A percentile compares a stretch with the other conserved stretches of the same genome.
These are phyloP conservation scores for Microdochium bolleyi DNA, from an alignment of 2,329 filamentous ascomycete species.

Conservation along the genomic window DNA sequence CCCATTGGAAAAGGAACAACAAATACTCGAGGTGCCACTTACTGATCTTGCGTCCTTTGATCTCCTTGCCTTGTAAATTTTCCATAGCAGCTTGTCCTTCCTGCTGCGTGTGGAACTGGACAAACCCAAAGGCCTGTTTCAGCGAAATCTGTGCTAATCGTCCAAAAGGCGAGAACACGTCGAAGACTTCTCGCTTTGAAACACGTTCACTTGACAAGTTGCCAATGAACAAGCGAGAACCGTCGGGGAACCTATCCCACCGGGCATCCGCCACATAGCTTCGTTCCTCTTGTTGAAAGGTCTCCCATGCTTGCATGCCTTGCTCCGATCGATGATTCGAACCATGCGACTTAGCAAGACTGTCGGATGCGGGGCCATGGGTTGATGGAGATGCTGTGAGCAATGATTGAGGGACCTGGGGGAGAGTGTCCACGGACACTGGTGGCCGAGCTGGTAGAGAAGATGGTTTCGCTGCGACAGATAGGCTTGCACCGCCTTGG, in stretches of 20 bases:
- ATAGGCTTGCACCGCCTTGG: conserved; percentile 8
- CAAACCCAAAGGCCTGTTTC: conserved; percentile 94
- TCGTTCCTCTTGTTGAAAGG: conserved; percentile 65
- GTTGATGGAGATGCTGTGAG: conserved; percentile 10
- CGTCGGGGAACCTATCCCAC: conserved; percentile 74
- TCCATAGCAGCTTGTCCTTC: conserved; percentile 71
- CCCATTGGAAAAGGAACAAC: background rate
- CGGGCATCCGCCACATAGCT: conserved; percentile 69
- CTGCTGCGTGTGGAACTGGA: conserved; percentile 75
- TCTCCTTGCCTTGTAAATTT: conserved; percentile 69
- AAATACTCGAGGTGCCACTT: conserved; percentile 31
- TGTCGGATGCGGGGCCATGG: conserved; percentile 18
- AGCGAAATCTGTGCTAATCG: conserved; percentile 90
- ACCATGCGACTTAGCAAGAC: conserved; percentile 10
- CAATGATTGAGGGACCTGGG: conserved; percentile 23
- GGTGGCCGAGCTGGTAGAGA: conserved; percentile 41
- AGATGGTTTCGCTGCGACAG: conserved; percentile 20
- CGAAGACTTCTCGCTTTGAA: conserved; percentile 88
- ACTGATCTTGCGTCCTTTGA: conserved; percentile 92
- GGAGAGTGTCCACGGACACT: conserved; percentile 21
- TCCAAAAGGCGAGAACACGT: conserved; percentile 80
- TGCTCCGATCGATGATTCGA: conserved; percentile 4
- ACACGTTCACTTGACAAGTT: conserved; percentile 91
- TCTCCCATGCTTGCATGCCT: conserved; percentile 52
- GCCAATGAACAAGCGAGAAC: conserved; percentile 74